Evolutionary conservation across 2,329 filamentous ascomycete genomes (phyloP), one percentile per base, ranked within the genome.

Genomic region (Cladosporium cucumerinum): DNA sequence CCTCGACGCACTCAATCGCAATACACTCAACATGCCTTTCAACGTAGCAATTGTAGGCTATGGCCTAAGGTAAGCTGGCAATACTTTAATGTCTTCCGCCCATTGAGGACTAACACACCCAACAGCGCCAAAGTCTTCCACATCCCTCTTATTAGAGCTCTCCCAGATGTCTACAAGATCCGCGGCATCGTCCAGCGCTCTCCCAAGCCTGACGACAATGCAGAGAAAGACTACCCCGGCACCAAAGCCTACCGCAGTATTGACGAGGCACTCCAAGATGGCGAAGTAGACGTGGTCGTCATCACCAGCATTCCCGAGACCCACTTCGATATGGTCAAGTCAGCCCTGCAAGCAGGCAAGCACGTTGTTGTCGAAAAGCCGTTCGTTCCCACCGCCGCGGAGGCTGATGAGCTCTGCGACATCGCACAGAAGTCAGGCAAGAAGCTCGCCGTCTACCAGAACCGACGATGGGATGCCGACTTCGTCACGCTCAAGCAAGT

Each of bases 331-430:
- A 81, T 93, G 70, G 81, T 86, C 39, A 87, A 87, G 75, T 77
- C 84, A 60, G 87, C 89, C 0, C 81, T 94, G 57, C 82, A 89
- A 73, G 81, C 84, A 11, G 88, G 88, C 70, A 93, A 93, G 80
- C 88, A 94, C 76, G 89, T 93, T 28, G 81, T 94, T 61, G 89
- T 90, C 57, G 91, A 94, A 80, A 94, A 94, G 81, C 91, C 91
- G 2, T 94, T 94, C 75, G 89, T 91, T 14, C 88, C 90, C 23
- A 90, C 87, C 1, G 81, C 85, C 1, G 81, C 85, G 65, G 87
- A 93, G 77, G 90, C 90, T 12, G 82, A 86, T 36, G 78, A 85
- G 69, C 84, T 94, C 7, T 82, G 75, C 52, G 73, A 73, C 32
- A 73, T 79, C 59, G 76, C 78, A 1, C 69, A 75, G 66, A 72